Conservation (phyloP, 805 yeast genomes). For the Suhomyces sp. region DNA sequence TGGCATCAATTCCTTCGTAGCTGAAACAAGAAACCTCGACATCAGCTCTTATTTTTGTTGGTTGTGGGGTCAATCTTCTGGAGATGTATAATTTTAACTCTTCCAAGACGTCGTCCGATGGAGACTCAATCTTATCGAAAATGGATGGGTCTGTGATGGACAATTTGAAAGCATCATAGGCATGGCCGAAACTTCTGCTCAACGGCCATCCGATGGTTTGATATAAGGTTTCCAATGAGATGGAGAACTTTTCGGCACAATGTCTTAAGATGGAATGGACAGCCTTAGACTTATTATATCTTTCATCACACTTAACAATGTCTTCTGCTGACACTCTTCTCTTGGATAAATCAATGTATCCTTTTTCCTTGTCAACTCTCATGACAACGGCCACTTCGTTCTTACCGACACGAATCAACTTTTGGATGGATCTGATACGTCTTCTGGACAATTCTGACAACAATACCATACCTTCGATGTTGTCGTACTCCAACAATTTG, state of each 20-base stretch:
- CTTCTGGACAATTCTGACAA: slow-evolving; percentile 96
- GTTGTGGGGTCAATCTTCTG: slow-evolving; percentile 95
- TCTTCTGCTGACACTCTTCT: slow-evolving; percentile 98
- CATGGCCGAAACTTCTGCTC: slow-evolving; percentile 93
- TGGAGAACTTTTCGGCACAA: slow-evolving; percentile 94
- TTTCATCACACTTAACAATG: slow-evolving; percentile 94
- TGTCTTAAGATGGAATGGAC: slow-evolving; percentile 98
- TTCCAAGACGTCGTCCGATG: slow-evolving; percentile 70
- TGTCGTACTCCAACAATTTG: slow-evolving; percentile 92
- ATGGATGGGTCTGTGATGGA: slow-evolving; percentile 90
- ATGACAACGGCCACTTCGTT: slow-evolving; percentile 97
- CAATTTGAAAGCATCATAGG: slow-evolving; percentile 94
- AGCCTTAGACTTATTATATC: slow-evolving; percentile 94
- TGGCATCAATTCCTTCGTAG: slow-evolving; percentile 97
- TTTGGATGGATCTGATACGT: slow-evolving; percentile 97
- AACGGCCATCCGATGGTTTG: slow-evolving; percentile 96
- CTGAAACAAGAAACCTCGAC: slow-evolving; percentile 96
- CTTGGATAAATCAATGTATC: slow-evolving; percentile 95
- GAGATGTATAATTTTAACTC: slow-evolving; percentile 87
- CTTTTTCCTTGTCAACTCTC: slow-evolving; percentile 98
- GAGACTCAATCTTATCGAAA: slow-evolving; percentile 75
- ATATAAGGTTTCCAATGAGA: slow-evolving; percentile 82
- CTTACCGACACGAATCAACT: slow-evolving; percentile 95
- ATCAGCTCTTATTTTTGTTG: slow-evolving; percentile 97
- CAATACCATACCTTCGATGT: slow-evolving; percentile 97